These are phyloP conservation scores for Petunia hybrid DNA, from an alignment of 305 asterid genomes.

Conservation along the genomic window DNA sequence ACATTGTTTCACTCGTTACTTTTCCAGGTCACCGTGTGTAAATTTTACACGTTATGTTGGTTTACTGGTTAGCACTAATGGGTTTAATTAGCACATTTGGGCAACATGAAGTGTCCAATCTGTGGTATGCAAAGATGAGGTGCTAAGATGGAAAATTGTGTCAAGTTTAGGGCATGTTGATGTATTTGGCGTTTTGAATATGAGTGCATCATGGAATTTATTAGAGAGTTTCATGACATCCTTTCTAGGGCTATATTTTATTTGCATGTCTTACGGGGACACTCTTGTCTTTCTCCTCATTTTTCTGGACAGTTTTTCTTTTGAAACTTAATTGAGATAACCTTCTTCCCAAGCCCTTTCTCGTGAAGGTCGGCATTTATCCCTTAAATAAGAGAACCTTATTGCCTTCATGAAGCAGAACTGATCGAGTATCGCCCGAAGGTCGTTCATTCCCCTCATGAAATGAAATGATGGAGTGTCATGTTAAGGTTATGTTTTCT, in stretches of 20 bases:
- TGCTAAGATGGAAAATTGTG: too few species aligned
- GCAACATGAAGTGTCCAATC: too few species aligned
- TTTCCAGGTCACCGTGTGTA: too few species aligned
- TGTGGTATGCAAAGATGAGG: too few species aligned
- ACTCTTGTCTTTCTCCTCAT: background rate
- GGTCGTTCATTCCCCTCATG: background rate
- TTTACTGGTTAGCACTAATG: too few species aligned
- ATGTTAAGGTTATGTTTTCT: background rate
- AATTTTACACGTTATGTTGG: too few species aligned
- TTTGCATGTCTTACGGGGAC: background rate
- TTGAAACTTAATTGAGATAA: background rate
- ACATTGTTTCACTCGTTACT: too few species aligned
- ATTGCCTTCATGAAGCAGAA: background rate
- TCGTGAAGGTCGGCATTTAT: background rate
- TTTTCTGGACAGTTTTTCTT: background rate
- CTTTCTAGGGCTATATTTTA: background rate
- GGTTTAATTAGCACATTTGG: too few species aligned
- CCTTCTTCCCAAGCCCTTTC: background rate
- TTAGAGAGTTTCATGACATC: background rate
- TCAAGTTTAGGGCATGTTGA: too few species aligned
- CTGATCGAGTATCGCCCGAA: slow-evolving; percentile 7
- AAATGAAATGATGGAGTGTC: background rate
- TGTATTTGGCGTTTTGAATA: too few species aligned
- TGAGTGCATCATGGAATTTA: background rate
- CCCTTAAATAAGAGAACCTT: background rate